Evolutionary conservation across 1,284 basidiomycete genomes (phyloP).

Genomic region (Cutaneotrichosporon sp.): DNA sequence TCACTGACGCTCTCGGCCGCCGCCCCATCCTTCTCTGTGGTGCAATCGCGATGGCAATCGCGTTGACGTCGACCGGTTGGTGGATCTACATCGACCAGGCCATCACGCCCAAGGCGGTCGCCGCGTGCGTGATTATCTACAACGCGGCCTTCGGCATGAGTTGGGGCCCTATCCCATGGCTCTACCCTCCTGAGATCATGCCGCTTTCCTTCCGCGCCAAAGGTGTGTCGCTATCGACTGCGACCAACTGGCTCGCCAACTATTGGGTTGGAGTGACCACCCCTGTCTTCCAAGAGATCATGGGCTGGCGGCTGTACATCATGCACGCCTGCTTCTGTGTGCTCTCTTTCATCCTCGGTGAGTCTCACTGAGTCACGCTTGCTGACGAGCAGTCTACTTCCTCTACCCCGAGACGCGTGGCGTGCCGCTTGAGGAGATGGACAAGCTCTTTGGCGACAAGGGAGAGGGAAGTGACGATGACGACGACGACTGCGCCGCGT

Average conservation of each 20-base stretch:
- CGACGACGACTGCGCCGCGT: conserved; percentile 51
- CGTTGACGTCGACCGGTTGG: conserved; percentile 50
- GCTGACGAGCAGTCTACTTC: conserved; percentile 37
- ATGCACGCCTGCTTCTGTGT: conserved; percentile 95
- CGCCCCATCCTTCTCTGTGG: conserved; percentile 88
- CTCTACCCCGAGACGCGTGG: conserved; percentile 59
- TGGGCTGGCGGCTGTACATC: conserved; percentile 89
- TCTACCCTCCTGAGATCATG: conserved; percentile 93
- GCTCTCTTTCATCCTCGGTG: conserved; percentile 73
- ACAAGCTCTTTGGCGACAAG: conserved; percentile 50
- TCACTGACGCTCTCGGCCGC: conserved; percentile 89
- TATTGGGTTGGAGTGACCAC: conserved; percentile 78
- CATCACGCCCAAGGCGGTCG: conserved; percentile 82
- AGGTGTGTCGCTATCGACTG: conserved; percentile 89
- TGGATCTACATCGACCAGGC: conserved; percentile 85
- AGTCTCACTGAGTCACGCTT: conserved; percentile 12
- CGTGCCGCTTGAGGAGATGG: conserved; percentile 59
- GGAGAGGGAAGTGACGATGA: conserved; percentile 34
- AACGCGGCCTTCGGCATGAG: conserved; percentile 82
- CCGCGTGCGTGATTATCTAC: conserved; percentile 86
- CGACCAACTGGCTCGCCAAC: conserved; percentile 70
- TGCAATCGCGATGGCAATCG: conserved; percentile 61
- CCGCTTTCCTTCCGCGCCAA: conserved; percentile 86
- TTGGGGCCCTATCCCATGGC: conserved; percentile 59
- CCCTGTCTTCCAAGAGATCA: conserved; percentile 81